Conservation (phyloP, 768 basidiomycete species). For the Coprinellus micaceus region DNA sequence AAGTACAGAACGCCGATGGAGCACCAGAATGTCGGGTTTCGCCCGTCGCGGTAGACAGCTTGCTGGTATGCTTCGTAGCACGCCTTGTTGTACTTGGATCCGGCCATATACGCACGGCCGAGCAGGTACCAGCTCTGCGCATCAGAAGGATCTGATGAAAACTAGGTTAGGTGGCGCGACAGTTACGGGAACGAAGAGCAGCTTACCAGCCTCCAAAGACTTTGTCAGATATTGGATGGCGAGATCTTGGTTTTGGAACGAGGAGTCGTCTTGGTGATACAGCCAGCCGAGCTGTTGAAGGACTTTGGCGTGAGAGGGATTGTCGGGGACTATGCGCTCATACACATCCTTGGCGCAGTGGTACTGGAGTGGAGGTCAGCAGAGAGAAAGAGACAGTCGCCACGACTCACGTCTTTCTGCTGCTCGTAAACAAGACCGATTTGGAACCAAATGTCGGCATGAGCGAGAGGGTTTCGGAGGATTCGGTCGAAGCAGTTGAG, state of each 20-base stretch:
- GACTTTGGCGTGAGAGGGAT: slow-evolving; percentile 90
- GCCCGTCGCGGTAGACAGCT: slow-evolving; percentile 97
- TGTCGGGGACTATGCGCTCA: slow-evolving; percentile 89
- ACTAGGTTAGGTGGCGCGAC: slow-evolving; percentile 3
- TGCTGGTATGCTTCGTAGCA: slow-evolving; percentile 99
- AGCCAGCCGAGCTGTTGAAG: slow-evolving; percentile 97
- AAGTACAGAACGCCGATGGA: slow-evolving; percentile 99
- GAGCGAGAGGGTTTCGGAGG: slow-evolving; percentile 90
- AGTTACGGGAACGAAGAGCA: not conserved
- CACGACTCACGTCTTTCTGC: slow-evolving; percentile 79
- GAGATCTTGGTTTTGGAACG: slow-evolving; percentile 93
- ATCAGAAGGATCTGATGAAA: slow-evolving; percentile 68
- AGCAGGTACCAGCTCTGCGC: slow-evolving; percentile 99
- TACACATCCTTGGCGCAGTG: slow-evolving; percentile 90
- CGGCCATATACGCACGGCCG: slow-evolving; percentile 97
- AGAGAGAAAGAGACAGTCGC: not conserved
- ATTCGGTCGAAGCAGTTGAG: slow-evolving; percentile 95
- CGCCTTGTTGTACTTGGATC: slow-evolving; percentile 98
- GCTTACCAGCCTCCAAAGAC: slow-evolving; percentile 88
- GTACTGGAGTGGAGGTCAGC: slow-evolving; percentile 49
- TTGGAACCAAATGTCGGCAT: slow-evolving; percentile 99
- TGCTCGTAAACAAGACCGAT: slow-evolving; percentile 99
- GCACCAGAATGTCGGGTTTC: slow-evolving; percentile 99
- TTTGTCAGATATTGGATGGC: slow-evolving; percentile 93
- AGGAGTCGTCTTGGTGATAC: slow-evolving; percentile 91